Conservation (phyloP, 2,329 filamentous ascomycete species). For the Juglanconis sp. region DNA sequence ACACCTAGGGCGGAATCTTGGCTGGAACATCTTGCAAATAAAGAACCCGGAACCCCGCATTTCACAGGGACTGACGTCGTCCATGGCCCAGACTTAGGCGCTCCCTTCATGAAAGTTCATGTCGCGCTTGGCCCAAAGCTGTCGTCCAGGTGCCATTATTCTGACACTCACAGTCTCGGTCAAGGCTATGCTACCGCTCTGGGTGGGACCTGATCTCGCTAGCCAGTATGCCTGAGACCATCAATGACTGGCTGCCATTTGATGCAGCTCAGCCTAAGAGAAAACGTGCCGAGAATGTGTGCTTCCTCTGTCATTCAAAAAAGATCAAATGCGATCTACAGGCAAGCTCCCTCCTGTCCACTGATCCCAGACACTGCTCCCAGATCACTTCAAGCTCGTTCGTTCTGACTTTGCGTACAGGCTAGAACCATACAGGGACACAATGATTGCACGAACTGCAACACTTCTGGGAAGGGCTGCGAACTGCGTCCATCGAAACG, state of each 20-base stretch:
- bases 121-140: too few relatives aligned
- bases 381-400: neutral
- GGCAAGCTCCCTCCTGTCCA: constrained; percentile 12
- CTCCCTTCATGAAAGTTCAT: too few relatives aligned
- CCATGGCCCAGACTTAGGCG: too few relatives aligned
- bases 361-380: too few relatives aligned
- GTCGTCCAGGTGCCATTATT: too few relatives aligned
- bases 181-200: too few relatives aligned
- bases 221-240: constrained; percentile 26
- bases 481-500: constrained; percentile 28
- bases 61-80: too few relatives aligned
- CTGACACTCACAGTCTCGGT: too few relatives aligned
- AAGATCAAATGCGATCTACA: constrained; percentile 35
- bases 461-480: constrained; percentile 25
- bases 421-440: constrained; percentile 23
- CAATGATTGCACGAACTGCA: constrained; percentile 28
- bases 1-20: too few relatives aligned
- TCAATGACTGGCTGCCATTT: constrained; percentile 33
- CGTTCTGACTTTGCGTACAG: constrained; percentile 6
- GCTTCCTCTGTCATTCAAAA: constrained; percentile 32
- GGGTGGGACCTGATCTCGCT: neutral
- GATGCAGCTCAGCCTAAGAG: constrained; percentile 28
- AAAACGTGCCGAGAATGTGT: constrained; percentile 30
- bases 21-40: too few relatives aligned
- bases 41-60: too few relatives aligned